phyloP scores from a whole-genome alignment of 495 filamentous ascomycete species.

The Trichodelitschia bisporula region DNA sequence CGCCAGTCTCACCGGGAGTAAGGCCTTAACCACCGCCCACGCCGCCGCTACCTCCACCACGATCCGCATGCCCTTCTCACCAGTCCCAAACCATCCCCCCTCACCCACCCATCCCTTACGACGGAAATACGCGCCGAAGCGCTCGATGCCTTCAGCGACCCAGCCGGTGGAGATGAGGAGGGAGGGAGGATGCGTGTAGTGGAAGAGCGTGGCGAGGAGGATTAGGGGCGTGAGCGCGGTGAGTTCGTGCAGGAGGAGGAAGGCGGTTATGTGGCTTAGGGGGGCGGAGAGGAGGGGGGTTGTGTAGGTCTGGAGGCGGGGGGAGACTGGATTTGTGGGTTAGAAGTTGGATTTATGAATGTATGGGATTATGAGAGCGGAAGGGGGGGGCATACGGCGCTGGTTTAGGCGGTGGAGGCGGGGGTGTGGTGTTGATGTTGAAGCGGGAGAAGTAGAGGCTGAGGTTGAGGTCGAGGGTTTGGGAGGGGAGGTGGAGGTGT shows the following conservation, averaged over 20 bases:
- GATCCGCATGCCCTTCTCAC: conserved; percentile 16
- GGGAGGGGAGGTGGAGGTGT: no score
- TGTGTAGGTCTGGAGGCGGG: conserved; percentile 39
- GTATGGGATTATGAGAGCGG: no score
- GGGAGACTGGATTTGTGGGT: conserved; percentile 34
- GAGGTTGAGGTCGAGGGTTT: no score
- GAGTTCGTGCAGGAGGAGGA: conserved; percentile 75
- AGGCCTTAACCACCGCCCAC: conserved; percentile 65
- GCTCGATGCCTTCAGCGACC: conserved; percentile 28
- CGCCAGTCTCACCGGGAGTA: conserved; percentile 51
- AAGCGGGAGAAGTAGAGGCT: no score
- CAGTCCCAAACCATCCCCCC: conserved; percentile 2
- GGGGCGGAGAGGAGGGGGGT: conserved; percentile 47
- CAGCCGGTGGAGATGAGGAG: conserved; percentile 25
- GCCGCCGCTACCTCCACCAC: conserved; percentile 57
- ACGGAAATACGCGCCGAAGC: conserved; percentile 31
- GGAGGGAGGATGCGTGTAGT: conserved; percentile 43
- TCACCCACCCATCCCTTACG: conserved; percentile 37
- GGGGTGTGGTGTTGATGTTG: no score
- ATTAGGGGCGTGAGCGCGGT: conserved; percentile 65
- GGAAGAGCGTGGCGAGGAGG: conserved; percentile 49
- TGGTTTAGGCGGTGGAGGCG: no score
- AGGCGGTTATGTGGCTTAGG: conserved; percentile 58
- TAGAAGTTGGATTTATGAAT: conserved; percentile 22
- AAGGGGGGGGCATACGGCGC: no score